A percentile compares a stretch with the other conserved stretches of the same genome.
These are phyloP conservation scores for Sordariomycetes sp. DNA, from an alignment of 2,329 filamentous ascomycete species.

Conservation along the genomic window DNA sequence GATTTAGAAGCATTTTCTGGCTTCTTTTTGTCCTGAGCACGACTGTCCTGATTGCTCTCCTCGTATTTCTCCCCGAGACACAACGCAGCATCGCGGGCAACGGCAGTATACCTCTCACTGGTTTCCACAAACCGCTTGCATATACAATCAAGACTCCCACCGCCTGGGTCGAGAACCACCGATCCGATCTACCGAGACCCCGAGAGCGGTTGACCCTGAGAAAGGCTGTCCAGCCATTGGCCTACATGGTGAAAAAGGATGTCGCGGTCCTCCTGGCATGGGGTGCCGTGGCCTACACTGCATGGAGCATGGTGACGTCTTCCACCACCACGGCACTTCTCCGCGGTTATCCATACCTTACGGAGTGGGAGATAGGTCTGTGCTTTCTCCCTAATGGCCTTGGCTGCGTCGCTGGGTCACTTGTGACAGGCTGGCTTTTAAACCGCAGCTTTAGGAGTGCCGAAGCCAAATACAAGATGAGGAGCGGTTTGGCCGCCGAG, in stretches of 20 bases:
- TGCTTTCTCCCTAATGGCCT: slow-evolving; percentile 15
- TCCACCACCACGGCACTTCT: slow-evolving; percentile 28
- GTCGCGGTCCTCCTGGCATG: slow-evolving; percentile 32
- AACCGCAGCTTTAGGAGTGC: slow-evolving; percentile 22
- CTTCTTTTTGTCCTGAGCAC: slow-evolving; percentile 15
- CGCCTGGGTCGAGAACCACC: slow-evolving; percentile 6
- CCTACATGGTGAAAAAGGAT: slow-evolving; percentile 29
- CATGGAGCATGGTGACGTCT: slow-evolving; percentile 36
- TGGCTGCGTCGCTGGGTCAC: slow-evolving; percentile 23
- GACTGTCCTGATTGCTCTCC: slow-evolving; percentile 10
- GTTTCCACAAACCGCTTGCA: slow-evolving; percentile 16
- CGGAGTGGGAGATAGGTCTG: slow-evolving; percentile 13
- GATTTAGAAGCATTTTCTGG: slow-evolving; percentile 21
- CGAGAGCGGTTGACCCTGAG: slow-evolving; percentile 10
- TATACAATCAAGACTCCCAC: slow-evolving; percentile 7
- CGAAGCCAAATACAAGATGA: slow-evolving; percentile 17
- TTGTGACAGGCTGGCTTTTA: slow-evolving; percentile 29
- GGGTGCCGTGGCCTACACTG: slow-evolving; percentile 23
- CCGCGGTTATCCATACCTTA: slow-evolving; percentile 14
- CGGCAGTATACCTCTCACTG: slow-evolving; percentile 11
- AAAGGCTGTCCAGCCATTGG: slow-evolving; percentile 25
- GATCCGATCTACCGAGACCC: background rate
- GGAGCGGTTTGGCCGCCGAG: slow-evolving; percentile 8
- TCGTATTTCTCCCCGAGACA: slow-evolving; percentile 17
- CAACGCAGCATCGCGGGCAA: slow-evolving; percentile 16